Evolutionary conservation across 306 rosid genomes (phyloP).

Genomic region (Trichosanthes cucumerina): DNA sequence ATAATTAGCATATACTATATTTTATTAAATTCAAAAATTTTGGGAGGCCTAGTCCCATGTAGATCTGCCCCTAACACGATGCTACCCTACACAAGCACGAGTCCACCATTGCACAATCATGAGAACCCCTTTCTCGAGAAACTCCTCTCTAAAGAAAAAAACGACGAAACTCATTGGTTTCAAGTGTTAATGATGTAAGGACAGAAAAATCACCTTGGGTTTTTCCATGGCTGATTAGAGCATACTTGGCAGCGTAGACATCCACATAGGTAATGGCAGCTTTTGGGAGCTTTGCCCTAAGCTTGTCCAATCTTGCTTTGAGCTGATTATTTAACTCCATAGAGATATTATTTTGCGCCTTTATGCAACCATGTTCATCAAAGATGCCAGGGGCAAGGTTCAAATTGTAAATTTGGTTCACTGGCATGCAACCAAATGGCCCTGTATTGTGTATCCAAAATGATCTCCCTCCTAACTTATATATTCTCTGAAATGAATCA

Average conservation of each 20-base stretch:
- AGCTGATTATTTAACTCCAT: constrained; percentile 60
- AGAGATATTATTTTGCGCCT: constrained; percentile 59
- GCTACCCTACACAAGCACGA: no score
- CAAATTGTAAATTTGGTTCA: constrained; percentile 55
- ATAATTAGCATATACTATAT: no score
- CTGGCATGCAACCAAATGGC: constrained; percentile 82
- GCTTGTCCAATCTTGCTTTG: constrained; percentile 50
- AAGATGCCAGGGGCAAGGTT: constrained; percentile 43
- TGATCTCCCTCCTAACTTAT: constrained; percentile 62
- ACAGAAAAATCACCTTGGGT: constrained; percentile 38
- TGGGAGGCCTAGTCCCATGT: no score
- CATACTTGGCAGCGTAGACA: constrained; percentile 69
- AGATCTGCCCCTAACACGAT: no score
- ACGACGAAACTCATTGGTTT: neutral
- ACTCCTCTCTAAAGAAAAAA: neutral
- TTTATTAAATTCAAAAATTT: no score
- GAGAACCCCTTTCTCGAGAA: no score
- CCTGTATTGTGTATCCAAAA: constrained; percentile 95
- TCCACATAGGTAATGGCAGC: constrained; percentile 85
- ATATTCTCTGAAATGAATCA: constrained; percentile 37
- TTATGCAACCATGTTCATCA: constrained; percentile 57
- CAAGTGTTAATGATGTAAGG: neutral
- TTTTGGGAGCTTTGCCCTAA: constrained; percentile 61
- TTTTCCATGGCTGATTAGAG: constrained; percentile 58
- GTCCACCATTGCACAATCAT: no score